Base-by-base conservation (phyloP, 345 rosid species). In the Acer negundo region DNA sequence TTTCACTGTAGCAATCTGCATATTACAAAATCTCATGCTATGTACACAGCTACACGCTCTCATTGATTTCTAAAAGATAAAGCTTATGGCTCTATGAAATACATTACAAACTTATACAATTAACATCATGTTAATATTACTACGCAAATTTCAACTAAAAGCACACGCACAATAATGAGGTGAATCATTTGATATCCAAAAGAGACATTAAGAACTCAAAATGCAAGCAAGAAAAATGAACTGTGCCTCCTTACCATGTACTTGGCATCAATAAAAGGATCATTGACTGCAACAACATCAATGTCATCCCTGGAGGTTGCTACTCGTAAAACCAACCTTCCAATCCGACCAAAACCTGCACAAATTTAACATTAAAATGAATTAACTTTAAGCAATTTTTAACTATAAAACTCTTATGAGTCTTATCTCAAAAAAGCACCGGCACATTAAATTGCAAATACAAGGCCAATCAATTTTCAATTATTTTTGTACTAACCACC, bases 311-410 rank as follows among this genome's bases (percentile, higher is more conserved):
- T 93, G 42, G 82, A 83, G 47, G 91, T 87, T 73, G 99, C 98
- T 75, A 97, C 84, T 26, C 99, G 89, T 72, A 97, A 85, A 69
- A 97, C 98, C 90, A 97, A 81, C 86, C 99, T 87, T 72, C 99
- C 99, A 78, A 97, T 94, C 23, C 99, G 94, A 81, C 99, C 99
- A 89, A 94, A 97, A 76, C 99, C 99, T 96, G 89, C 77, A 69
- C 7, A 49, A 80, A n/a, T 74, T 20, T 12, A 71, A 53, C 58
- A 61, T 10, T 26, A 20, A 69, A 20, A 51, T 10, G 35, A 6
- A 15, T 56, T 35, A 13, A 3, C 22, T 15, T 42, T 2, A 40
- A 38, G 13, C 11, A 35, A 11, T 28, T 70, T 42, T 53, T 6
- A 24, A 4, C 13, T 59, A 22, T 10, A 22, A 22, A 59, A 20